A percentile compares a stretch with the other conserved stretches of the same genome.
Conservation (phyloP, 2,329 filamentous ascomycete genomes). For the Fusarium coffeatum region DNA sequence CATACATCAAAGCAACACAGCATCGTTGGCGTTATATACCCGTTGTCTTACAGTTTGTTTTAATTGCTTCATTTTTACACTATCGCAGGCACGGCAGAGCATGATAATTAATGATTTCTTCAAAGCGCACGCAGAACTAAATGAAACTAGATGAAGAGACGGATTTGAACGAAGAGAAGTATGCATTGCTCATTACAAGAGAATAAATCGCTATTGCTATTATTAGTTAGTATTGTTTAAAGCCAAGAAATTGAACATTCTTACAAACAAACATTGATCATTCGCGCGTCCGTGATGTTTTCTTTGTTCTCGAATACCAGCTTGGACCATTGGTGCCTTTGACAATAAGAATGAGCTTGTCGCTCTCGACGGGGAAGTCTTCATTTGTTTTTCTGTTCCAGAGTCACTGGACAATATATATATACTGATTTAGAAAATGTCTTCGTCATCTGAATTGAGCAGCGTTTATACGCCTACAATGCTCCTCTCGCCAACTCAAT, state of each 20-base stretch:
- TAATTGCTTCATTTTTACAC: conserved; percentile 5
- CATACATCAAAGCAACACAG: conserved; percentile 40
- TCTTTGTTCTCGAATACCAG: conserved; percentile 6
- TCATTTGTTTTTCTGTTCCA: no score
- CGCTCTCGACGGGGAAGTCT: no score
- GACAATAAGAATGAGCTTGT: background rate
- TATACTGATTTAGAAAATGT: background rate
- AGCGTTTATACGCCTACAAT: background rate
- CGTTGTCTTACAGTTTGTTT: conserved; percentile 43
- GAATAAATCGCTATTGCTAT: conserved; percentile 16
- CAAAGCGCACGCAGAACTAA: conserved; percentile 39
- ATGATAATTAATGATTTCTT: conserved; percentile 45
- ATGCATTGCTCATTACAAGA: background rate
- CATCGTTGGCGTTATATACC: conserved; percentile 55
- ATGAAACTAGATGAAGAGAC: conserved; percentile 41
- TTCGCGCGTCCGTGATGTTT: conserved; percentile 12
- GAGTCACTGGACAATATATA: no score
- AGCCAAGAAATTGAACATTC: conserved; percentile 17
- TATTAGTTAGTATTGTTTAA: conserved; percentile 32
- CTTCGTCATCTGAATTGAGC: background rate
- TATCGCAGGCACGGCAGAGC: background rate
- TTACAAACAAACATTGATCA: background rate
- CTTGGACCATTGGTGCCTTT: no score
- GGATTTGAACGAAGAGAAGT: conserved; percentile 36
- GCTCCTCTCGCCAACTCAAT: conserved; percentile 27